phyloP scores from a whole-genome alignment of 306 rosid genomes.

The Citrullus amarus region DNA sequence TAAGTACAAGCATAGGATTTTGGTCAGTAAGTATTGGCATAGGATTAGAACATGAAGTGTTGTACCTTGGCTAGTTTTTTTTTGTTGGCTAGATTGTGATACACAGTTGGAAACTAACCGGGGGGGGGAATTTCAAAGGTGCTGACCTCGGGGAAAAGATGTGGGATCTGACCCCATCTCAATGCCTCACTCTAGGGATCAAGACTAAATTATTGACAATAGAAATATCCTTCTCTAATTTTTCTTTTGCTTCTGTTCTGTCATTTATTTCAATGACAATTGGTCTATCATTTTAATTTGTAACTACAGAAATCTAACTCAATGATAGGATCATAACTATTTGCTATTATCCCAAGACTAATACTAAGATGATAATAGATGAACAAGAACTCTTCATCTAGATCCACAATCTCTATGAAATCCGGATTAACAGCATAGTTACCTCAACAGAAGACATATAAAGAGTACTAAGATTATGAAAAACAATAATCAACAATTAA shows the following conservation, averaged over 20 bases:
- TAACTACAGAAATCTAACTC: background rate
- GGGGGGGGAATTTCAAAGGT: background rate
- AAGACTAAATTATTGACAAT: background rate
- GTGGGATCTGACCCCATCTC: background rate
- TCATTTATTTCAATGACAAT: background rate
- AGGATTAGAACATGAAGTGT: background rate
- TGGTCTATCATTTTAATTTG: background rate
- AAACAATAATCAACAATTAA: background rate
- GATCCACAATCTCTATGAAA: background rate
- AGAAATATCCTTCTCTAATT: background rate
- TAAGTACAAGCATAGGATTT: background rate
- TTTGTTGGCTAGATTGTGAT: background rate
- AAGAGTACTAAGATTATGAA: background rate
- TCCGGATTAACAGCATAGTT: background rate
- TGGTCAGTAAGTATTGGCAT: background rate
- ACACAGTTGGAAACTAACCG: background rate
- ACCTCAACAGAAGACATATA: background rate
- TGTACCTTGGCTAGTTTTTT: background rate
- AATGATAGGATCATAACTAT: background rate
- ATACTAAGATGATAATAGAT: background rate
- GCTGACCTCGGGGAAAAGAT: background rate
- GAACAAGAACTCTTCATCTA: too few species aligned
- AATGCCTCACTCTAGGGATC: background rate
- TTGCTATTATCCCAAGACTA: background rate
- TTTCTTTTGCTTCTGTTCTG: background rate